Percentiles rank a stretch among this genome's conserved stretches.
These are phyloP conservation scores for Podila epicladia DNA, from an alignment of 192 early-diverging fungal genomes.

Conservation along the genomic window DNA sequence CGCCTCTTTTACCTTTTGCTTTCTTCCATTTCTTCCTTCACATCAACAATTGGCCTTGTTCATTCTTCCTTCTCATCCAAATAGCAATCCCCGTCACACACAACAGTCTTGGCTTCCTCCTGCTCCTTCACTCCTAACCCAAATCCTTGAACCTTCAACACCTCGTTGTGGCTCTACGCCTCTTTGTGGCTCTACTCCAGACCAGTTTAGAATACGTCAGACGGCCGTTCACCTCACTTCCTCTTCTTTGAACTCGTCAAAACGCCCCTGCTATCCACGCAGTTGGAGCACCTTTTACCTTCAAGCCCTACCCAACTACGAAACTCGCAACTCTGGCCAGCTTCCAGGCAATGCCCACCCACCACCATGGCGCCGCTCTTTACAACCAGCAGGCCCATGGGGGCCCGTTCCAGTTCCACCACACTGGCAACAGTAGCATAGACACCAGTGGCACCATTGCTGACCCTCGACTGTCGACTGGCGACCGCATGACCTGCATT, in stretches of 20 bases:
- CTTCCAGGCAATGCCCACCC: conserved; percentile 2
- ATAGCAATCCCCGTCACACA: neutral
- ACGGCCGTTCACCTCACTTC: no score
- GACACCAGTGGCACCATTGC: conserved; percentile 6
- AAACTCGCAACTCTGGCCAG: neutral
- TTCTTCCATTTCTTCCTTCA: neutral
- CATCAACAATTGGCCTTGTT: neutral
- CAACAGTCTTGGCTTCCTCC: neutral
- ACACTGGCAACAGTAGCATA: neutral
- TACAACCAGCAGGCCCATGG: conserved; percentile 4
- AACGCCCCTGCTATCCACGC: neutral
- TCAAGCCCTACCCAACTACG: neutral
- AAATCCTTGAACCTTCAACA: no score
- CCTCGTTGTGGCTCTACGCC: no score
- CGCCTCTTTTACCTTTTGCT: neutral
- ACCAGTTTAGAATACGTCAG: no score
- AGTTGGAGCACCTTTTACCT: neutral
- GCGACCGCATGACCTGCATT: conserved; percentile 51
- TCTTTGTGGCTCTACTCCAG: no score
- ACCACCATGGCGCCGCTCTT: conserved; percentile 1
- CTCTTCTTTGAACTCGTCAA: no score
- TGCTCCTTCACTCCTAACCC: neutral
- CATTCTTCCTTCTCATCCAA: conserved; percentile 8
- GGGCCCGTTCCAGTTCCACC: neutral
- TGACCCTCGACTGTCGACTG: conserved; percentile 34